These are phyloP conservation scores for Botrytis fragariae DNA, from an alignment of 2,329 filamentous ascomycete genomes.

Conservation along the genomic window DNA sequence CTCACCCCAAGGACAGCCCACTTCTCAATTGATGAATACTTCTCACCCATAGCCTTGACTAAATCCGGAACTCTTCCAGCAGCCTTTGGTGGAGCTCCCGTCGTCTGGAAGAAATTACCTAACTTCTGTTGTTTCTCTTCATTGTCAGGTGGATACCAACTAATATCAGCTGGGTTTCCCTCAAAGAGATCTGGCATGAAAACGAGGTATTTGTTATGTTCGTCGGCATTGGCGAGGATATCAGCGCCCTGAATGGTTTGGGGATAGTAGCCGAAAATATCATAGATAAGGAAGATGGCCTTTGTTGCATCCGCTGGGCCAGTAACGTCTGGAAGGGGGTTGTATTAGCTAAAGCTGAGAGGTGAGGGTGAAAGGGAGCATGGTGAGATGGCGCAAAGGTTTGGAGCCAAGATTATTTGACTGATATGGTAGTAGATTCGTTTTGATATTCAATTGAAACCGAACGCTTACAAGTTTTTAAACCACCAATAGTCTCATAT, in stretches of 20 bases:
- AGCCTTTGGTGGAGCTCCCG: conserved; percentile 38
- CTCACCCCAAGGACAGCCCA: conserved; percentile 35
- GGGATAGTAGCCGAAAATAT: conserved; percentile 69
- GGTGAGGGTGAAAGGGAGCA: not conserved
- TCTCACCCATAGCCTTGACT: conserved; percentile 45
- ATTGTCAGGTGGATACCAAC: conserved; percentile 54
- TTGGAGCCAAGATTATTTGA: not conserved
- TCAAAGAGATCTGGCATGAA: conserved; percentile 93
- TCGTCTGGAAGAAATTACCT: conserved; percentile 52
- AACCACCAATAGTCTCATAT: conserved; percentile 55
- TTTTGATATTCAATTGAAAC: not conserved
- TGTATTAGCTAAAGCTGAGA: not conserved
- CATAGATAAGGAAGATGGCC: conserved; percentile 58
- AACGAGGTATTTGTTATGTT: conserved; percentile 69
- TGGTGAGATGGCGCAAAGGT: not conserved
- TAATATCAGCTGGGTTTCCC: conserved; percentile 51
- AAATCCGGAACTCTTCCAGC: conserved; percentile 53
- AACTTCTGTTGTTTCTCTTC: conserved; percentile 62
- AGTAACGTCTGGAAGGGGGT: conserved; percentile 41
- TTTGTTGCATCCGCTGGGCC: conserved; percentile 50
- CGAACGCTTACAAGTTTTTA: conserved; percentile 49
- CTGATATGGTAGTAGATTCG: not conserved
- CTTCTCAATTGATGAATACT: conserved; percentile 54
- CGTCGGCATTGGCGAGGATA: conserved; percentile 55
- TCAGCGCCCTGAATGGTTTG: conserved; percentile 71